These are phyloP conservation scores for Cylindrotheca closterium DNA, from an alignment of 108 stramenopile species.

Conservation along the genomic window DNA sequence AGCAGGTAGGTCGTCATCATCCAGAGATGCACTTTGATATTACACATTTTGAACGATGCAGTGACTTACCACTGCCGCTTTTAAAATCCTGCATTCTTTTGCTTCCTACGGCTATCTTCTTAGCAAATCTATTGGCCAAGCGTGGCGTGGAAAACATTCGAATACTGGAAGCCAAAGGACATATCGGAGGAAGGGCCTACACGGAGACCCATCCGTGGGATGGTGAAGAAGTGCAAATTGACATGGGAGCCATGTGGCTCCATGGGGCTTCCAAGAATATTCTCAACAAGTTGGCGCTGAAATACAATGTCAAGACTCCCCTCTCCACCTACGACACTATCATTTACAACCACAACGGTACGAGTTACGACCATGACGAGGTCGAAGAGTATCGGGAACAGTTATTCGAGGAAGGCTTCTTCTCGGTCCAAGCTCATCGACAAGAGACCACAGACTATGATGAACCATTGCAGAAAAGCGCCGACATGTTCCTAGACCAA, in stretches of 20 bases:
- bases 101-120: no score
- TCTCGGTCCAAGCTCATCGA: not conserved
- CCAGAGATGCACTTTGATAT: no score
- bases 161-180: constrained; percentile 25
- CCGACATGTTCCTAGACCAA: not conserved
- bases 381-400: not conserved
- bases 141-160: constrained; percentile 4
- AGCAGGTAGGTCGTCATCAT: constrained; percentile 5
- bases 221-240: not conserved
- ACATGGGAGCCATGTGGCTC: not conserved
- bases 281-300: not conserved
- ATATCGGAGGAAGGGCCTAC: constrained; percentile 24
- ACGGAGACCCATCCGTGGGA: not conserved
- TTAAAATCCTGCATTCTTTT: no score
- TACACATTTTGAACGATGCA: no score
- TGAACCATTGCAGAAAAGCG: not conserved
- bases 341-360: not conserved
- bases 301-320: not conserved
- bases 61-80: no score
- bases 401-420: not conserved
- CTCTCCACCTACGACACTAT: not conserved
- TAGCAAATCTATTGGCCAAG: not conserved
- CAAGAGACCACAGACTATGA: not conserved
- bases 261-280: not conserved
- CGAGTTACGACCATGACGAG: not conserved